These are phyloP conservation scores for Actinomortierella ambigua DNA, from an alignment of 371 early-diverging fungal genomes.

Conservation along the genomic window DNA sequence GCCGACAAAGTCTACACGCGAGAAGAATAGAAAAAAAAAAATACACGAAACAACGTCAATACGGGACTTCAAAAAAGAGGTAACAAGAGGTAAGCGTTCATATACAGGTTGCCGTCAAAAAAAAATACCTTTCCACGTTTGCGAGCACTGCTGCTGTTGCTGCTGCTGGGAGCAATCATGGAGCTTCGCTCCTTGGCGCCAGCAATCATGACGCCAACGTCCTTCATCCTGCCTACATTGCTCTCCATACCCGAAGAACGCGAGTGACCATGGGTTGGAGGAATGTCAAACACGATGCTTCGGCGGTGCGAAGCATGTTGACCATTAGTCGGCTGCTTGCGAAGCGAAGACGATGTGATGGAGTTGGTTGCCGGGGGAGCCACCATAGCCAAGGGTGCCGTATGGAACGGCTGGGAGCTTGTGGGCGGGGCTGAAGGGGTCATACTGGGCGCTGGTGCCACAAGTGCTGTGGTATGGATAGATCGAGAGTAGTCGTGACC, in stretches of 20 bases:
- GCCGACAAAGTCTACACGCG: constrained; percentile 27
- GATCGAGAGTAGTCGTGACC: too few species aligned
- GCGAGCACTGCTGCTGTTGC: constrained; percentile 16
- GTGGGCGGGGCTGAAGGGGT: background rate
- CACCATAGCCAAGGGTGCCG: too few species aligned
- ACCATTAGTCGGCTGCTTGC: too few species aligned
- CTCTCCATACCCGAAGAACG: constrained; percentile 11
- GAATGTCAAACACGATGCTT: constrained; percentile 31
- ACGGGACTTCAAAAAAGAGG: too few species aligned
- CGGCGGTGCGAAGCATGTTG: constrained; percentile 11
- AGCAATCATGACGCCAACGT: constrained; percentile 25
- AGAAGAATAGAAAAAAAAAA: background rate
- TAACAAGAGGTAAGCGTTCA: too few species aligned
- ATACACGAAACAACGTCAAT: background rate
- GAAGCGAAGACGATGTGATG: too few species aligned
- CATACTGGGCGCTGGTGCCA: constrained; percentile 4
- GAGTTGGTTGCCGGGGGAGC: too few species aligned
- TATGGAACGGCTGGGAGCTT: too few species aligned
- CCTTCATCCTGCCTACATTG: constrained; percentile 19
- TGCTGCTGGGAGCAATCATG: constrained; percentile 13
- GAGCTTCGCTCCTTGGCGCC: constrained; percentile 21
- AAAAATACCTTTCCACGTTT: constrained; percentile 42
- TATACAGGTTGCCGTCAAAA: background rate
- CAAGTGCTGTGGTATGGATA: too few species aligned
- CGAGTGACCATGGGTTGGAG: constrained; percentile 8